A percentile compares a stretch with the other conserved stretches of the same genome.
Evolutionary conservation across 148 eudicot species (phyloP).

Genomic region (Heliamphora exappendiculata): DNA sequence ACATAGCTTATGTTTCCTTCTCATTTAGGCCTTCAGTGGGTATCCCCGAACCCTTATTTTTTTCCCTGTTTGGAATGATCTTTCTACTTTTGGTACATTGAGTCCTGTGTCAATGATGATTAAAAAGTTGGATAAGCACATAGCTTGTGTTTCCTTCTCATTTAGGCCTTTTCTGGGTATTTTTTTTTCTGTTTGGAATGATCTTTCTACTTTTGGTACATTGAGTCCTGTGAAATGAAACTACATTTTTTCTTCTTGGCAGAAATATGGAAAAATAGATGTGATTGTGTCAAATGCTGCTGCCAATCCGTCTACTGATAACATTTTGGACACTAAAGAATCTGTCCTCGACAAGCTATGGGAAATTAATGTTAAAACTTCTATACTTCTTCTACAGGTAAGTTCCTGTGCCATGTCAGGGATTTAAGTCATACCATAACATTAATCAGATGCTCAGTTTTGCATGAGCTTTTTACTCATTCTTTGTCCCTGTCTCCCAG

Average conservation of each 20-base stretch:
- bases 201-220: background rate
- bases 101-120: background rate
- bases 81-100: background rate
- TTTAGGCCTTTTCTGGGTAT: background rate
- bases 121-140: background rate
- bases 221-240: background rate
- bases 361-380: constrained; percentile 89
- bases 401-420: constrained; percentile 6
- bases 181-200: background rate
- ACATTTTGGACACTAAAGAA: constrained; percentile 63
- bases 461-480: background rate
- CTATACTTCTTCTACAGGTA: constrained; percentile 79
- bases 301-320: constrained; percentile 63
- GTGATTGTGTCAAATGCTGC: constrained; percentile 92
- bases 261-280: constrained; percentile 92
- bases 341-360: constrained; percentile 84
- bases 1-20: background rate
- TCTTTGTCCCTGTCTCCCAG: background rate
- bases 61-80: too few species aligned
- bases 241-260: constrained; percentile 20
- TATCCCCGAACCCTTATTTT: too few species aligned
- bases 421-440: background rate
- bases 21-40: background rate
- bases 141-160: background rate
- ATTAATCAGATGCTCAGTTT: background rate